These are phyloP conservation scores for Pulicaria dysenterica DNA, from an alignment of 129 eudicot species.

Conservation along the genomic window DNA sequence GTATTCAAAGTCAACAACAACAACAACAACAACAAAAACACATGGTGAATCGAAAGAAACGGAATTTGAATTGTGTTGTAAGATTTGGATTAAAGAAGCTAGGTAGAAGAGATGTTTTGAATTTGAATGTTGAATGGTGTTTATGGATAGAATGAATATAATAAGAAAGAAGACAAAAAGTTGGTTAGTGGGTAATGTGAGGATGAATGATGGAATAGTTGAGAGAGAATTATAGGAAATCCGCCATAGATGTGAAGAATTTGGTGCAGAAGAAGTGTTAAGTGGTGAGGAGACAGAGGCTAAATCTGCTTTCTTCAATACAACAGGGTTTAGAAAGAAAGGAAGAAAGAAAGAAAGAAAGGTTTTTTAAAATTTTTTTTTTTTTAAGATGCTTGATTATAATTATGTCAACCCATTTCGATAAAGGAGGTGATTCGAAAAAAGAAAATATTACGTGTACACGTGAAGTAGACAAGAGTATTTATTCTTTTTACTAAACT, in stretches of 20 bases:
- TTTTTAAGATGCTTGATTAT: constrained; percentile 15
- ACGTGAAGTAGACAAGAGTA: too few relatives aligned
- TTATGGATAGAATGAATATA: background rate
- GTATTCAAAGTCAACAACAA: background rate
- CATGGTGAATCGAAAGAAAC: constrained; percentile 1
- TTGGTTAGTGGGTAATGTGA: constrained; percentile 18
- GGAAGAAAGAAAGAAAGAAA: background rate
- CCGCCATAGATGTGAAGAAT: constrained; percentile 24
- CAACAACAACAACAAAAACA: background rate
- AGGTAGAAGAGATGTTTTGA: constrained; percentile 17
- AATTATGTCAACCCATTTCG: background rate
- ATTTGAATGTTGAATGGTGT: constrained; percentile 13
- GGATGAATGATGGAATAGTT: background rate
- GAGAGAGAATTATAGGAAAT: background rate
- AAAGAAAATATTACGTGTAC: background rate
- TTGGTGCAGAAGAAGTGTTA: background rate
- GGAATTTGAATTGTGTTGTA: background rate
- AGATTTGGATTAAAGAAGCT: background rate
- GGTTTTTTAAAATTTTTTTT: too few relatives aligned
- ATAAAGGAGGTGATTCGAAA: background rate
- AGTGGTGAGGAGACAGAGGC: background rate
- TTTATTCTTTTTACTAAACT: too few relatives aligned
- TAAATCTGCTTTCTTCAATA: constrained; percentile 7
- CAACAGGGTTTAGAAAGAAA: constrained; percentile 6
- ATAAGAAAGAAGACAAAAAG: background rate